These are phyloP conservation scores for Yamadazyma conglobata DNA, from an alignment of 1,139 yeast species.

Conservation along the genomic window DNA sequence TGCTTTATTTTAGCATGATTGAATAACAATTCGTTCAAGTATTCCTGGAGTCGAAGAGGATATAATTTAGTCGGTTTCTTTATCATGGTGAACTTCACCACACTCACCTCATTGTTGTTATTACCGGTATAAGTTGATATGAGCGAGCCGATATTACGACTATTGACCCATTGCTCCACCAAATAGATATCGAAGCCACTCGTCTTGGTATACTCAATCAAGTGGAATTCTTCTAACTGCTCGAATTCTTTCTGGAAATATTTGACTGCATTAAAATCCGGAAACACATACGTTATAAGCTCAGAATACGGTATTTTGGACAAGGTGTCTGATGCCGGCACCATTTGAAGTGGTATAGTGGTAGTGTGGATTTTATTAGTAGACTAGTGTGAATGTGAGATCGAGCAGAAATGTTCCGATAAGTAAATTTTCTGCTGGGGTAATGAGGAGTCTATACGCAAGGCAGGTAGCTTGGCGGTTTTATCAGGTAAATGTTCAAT, in stretches of 20 bases:
- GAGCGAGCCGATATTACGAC: slow-evolving; percentile 61
- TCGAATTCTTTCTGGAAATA: slow-evolving; percentile 42
- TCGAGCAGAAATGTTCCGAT: no score
- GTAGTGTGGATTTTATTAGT: no score
- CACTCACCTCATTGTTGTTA: slow-evolving; percentile 55
- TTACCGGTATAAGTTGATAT: slow-evolving; percentile 87
- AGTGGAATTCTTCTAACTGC: slow-evolving; percentile 32
- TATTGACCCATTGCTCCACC: slow-evolving; percentile 91
- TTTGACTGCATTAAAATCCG: slow-evolving; percentile 53
- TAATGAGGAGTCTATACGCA: no score
- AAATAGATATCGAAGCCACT: slow-evolving; percentile 83
- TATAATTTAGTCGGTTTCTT: slow-evolving; percentile 55
- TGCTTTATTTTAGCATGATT: slow-evolving; percentile 50
- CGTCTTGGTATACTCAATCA: slow-evolving; percentile 42
- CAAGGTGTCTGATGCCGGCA: no score
- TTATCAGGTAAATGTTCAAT: no score
- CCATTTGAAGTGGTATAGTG: no score
- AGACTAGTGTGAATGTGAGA: no score
- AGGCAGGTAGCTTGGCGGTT: no score
- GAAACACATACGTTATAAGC: slow-evolving; percentile 42
- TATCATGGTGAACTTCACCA: slow-evolving; percentile 54
- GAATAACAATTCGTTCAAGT: slow-evolving; percentile 61
- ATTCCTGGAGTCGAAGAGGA: slow-evolving; percentile 56
- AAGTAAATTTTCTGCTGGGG: no score
- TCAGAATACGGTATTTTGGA: slow-evolving; percentile 8